A percentile compares a stretch with the other conserved stretches of the same genome.
Evolutionary conservation across 2,329 filamentous ascomycete genomes (phyloP).

Genomic region (Pyricularia pennisetigena): DNA sequence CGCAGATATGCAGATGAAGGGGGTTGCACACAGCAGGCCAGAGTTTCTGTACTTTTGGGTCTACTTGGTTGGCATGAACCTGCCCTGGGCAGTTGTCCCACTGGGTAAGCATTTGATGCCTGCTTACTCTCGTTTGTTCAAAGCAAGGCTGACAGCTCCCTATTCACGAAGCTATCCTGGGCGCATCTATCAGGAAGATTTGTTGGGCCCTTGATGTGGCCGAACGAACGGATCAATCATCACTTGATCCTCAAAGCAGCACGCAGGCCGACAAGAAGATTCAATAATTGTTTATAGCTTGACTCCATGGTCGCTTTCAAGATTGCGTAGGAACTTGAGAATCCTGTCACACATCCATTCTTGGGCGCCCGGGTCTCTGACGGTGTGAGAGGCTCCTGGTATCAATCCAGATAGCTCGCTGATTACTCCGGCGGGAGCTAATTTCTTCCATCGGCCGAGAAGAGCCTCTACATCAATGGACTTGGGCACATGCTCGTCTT

Average conservation of each 20-base stretch:
- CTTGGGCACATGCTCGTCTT: slow-evolving; percentile 55
- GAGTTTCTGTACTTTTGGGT: slow-evolving; percentile 54
- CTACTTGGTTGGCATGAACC: slow-evolving; percentile 52
- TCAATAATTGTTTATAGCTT: background rate
- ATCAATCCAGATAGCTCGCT: slow-evolving; percentile 43
- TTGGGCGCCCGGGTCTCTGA: slow-evolving; percentile 33
- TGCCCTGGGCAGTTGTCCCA: slow-evolving; percentile 50
- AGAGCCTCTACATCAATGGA: slow-evolving; percentile 47
- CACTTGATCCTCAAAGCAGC: background rate
- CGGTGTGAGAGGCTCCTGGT: slow-evolving; percentile 41
- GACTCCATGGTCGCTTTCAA: background rate
- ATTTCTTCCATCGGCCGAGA: slow-evolving; percentile 44
- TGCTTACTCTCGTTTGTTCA: background rate
- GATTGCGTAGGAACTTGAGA: slow-evolving; percentile 29
- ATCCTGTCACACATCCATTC: slow-evolving; percentile 40
- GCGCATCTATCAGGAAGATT: slow-evolving; percentile 4
- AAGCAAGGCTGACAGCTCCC: background rate
- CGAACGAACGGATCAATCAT: background rate
- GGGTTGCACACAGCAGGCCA: slow-evolving; percentile 43
- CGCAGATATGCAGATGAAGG: slow-evolving; percentile 33
- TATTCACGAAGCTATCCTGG: slow-evolving; percentile 5
- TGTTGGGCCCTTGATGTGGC: slow-evolving; percentile 2
- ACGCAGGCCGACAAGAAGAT: background rate
- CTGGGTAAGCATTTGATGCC: slow-evolving; percentile 28
- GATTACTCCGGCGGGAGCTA: slow-evolving; percentile 30